Conservation (phyloP, 2,329 filamentous ascomycete species). For the Diaporthe batatas region DNA sequence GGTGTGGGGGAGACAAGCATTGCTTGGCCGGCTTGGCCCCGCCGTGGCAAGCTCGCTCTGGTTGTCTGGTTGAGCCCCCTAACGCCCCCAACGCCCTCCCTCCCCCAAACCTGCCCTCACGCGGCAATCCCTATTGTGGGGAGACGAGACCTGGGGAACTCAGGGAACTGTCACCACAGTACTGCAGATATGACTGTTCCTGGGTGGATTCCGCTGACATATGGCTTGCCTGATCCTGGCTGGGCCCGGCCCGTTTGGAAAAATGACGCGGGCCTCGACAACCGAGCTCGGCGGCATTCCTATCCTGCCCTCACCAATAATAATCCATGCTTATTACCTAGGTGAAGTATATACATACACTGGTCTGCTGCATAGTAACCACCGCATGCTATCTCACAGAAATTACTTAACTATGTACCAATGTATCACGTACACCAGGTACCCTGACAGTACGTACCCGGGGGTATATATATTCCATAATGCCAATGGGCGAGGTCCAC, state of each 20-base stretch:
- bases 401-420: conserved; percentile 1
- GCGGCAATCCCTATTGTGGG: conserved; percentile 28
- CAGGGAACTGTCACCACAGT: no score
- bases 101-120: no score
- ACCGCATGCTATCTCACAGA: neutral
- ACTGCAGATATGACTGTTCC: conserved; percentile 20
- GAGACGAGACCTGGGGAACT: conserved; percentile 29
- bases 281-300: conserved; percentile 38
- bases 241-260: conserved; percentile 2
- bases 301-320: conserved; percentile 11
- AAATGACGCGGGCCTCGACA: conserved; percentile 18
- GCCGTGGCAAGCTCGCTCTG: conserved; percentile 30
- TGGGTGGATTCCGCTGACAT: conserved; percentile 31
- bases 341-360: neutral
- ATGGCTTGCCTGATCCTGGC: conserved; percentile 26
- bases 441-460: neutral
- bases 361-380: neutral
- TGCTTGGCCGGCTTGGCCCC: conserved; percentile 25
- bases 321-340: no score
- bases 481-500: neutral
- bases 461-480: neutral
- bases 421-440: conserved; percentile 10
- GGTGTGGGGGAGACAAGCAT: conserved; percentile 34
- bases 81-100: no score
- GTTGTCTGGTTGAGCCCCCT: no score